Base-by-base conservation (phyloP, 139 green algal genomes). In the Picochlorum costavermella region DNA sequence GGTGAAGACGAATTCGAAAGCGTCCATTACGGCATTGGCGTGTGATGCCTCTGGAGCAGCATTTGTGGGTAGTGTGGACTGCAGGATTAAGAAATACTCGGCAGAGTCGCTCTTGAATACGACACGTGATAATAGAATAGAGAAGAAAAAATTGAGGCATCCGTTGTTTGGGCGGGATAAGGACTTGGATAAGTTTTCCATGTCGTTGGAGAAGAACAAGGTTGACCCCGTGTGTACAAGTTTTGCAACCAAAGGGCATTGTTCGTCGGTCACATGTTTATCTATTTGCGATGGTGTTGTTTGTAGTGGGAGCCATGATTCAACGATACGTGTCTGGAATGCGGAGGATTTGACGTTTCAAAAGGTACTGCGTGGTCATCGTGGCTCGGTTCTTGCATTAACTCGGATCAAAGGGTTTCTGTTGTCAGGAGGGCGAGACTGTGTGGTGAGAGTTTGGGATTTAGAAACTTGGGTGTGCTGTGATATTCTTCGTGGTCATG, bases 381-480 rank as follows among this genome's bases (percentile, higher is more conserved):
- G 87, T 20, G 90, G 91, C 43, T 84, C 69, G 61, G 82, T 97
- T 37, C 76, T 97, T 60, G 83, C 81, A 33, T 81, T 97, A 50
- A 71, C 85, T 36, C 70, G 71, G 9, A 43, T 88, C 2, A 78
- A 75, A 6, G 66, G 63, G 14, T 67, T 90, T 31, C 70, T 92
- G 63, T 79, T 96, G 48, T 88, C 73, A 23, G 89, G 89, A 12
- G 86, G 81, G 5, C 56, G 91, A 1, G 91, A 96, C 76, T 90
- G 92, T 70, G 86, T 90, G 26, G 90, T 97, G 37, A 65, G 83
- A 30, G 84, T 92, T 33, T 94, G 88, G 87, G 88, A 96, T 75
- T 70, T 90, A 61, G 85, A 93, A 20, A 80, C 91, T 53, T 74
- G 91, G 46, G 76, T 92, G 51, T 96, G 89, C 76, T 76, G 92